These are phyloP conservation scores for Solanum phureja DNA, from an alignment of 257 asterid genomes.

Conservation along the genomic window DNA sequence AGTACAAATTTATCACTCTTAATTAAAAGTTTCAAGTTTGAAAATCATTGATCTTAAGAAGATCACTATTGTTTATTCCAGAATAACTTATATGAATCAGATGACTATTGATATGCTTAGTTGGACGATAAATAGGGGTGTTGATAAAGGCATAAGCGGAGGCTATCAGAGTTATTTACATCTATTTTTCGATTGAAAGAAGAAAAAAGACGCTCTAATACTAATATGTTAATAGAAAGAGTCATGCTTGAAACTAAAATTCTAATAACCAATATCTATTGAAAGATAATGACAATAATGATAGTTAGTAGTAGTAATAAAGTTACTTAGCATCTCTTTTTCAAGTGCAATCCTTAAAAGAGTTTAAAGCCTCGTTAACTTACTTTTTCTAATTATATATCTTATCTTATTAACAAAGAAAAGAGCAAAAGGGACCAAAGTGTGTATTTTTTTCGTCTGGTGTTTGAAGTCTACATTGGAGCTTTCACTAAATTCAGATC, in stretches of 20 bases:
- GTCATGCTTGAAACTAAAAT: background rate
- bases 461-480: rapidly evolving
- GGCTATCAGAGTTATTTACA: no score
- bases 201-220: no score
- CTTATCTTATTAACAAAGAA: background rate
- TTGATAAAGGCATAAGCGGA: background rate
- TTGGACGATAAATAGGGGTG: background rate
- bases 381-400: background rate
- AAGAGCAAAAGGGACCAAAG: background rate
- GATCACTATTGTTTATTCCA: background rate
- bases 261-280: background rate
- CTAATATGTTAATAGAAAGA: background rate
- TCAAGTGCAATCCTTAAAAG: background rate
- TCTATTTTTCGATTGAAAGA: background rate
- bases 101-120: background rate
- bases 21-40: background rate
- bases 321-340: background rate
- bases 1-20: background rate
- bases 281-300: background rate
- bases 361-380: background rate
- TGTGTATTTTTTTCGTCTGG: no score
- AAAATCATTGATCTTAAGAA: background rate
- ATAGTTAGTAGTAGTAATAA: background rate
- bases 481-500: rapidly evolving
- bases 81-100: background rate